Conservation (phyloP, 2,329 filamentous ascomycete genomes). For the Epichloe amarillans region DNA sequence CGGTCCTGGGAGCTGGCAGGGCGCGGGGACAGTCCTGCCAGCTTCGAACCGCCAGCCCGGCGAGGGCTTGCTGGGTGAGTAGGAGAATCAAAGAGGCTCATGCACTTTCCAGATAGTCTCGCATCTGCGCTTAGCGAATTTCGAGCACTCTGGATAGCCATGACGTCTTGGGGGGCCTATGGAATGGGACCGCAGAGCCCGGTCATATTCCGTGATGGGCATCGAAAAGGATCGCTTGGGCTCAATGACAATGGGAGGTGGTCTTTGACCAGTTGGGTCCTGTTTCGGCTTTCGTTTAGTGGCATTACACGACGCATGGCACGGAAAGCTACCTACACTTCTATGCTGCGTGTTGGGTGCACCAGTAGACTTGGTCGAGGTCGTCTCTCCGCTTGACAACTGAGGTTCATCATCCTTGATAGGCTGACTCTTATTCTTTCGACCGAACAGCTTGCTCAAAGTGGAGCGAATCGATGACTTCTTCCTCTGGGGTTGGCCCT, state of each 20-base stretch:
- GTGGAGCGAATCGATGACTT: constrained; percentile 44
- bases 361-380: background rate
- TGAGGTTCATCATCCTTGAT: background rate
- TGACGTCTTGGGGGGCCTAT: constrained; percentile 40
- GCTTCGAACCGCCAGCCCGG: constrained; percentile 24
- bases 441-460: constrained; percentile 44
- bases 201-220: constrained; percentile 46
- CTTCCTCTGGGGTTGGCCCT: constrained; percentile 33
- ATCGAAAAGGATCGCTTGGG: constrained; percentile 44
- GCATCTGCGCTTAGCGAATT: constrained; percentile 38
- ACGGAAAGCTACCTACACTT: constrained; percentile 29
- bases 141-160: constrained; percentile 38
- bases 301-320: background rate
- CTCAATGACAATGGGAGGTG: constrained; percentile 23
- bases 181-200: constrained; percentile 48
- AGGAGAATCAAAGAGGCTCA: background rate
- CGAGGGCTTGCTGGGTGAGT: constrained; percentile 14
- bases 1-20: constrained; percentile 47
- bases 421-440: constrained; percentile 34
- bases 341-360: constrained; percentile 23
- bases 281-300: constrained; percentile 3
- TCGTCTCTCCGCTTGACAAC: background rate
- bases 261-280: constrained; percentile 24
- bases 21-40: constrained; percentile 44
- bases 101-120: constrained; percentile 16